These are phyloP conservation scores for Lyophyllum atratum DNA, from an alignment of 768 basidiomycete species.

Conservation along the genomic window DNA sequence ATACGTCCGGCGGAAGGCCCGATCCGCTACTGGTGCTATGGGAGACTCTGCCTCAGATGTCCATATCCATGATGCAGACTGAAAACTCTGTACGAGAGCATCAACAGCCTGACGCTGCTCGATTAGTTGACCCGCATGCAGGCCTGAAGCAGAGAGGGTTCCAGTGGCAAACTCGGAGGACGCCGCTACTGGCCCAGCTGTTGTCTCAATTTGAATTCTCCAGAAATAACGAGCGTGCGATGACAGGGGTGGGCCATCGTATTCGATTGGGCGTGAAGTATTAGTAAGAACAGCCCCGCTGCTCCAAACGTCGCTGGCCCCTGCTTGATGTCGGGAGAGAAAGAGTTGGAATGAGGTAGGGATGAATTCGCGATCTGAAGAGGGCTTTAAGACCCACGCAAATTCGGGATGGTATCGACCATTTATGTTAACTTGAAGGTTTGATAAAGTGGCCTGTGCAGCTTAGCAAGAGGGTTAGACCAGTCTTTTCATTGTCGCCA, in stretches of 20 bases:
- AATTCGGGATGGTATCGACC: constrained; percentile 16
- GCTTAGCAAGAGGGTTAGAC: not conserved
- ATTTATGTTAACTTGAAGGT: not conserved
- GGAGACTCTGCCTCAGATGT: constrained; percentile 17
- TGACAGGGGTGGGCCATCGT: constrained; percentile 22
- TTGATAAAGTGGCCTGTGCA: constrained; percentile 1
- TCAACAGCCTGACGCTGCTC: constrained; percentile 11
- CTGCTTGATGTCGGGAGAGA: constrained; percentile 5
- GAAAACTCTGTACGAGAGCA: constrained; percentile 21
- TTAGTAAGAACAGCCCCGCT: constrained; percentile 19
- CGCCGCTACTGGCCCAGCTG: constrained; percentile 14
- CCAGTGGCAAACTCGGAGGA: constrained; percentile 24
- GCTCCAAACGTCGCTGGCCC: constrained; percentile 21
- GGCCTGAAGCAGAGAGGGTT: not conserved
- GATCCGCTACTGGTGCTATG: not conserved
- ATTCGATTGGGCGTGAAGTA: constrained; percentile 16
- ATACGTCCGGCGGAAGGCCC: constrained; percentile 6
- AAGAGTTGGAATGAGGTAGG: constrained; percentile 25
- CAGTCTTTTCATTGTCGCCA: not conserved
- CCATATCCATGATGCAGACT: constrained; percentile 29
- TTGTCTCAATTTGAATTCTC: constrained; percentile 23
- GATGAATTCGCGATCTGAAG: constrained; percentile 9
- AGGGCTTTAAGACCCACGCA: constrained; percentile 24
- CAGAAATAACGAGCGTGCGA: constrained; percentile 27
- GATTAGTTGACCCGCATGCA: not conserved